phyloP scores from a whole-genome alignment of 805 yeast genomes.

The Zygoascus tannicola region DNA sequence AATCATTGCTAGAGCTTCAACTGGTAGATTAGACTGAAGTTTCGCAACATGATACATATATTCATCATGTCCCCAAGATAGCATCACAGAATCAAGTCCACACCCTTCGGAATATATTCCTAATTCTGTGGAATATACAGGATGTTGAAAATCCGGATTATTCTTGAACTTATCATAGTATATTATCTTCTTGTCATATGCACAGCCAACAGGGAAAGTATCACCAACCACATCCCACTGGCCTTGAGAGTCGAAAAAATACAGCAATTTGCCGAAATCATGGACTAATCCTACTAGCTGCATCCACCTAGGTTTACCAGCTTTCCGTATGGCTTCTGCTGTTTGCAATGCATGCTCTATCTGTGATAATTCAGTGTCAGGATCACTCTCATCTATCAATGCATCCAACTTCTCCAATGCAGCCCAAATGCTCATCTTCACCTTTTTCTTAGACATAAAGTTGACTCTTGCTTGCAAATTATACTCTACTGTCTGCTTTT shows the following conservation, averaged over 20 bases:
- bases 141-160: conserved; percentile 55
- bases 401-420: conserved; percentile 55
- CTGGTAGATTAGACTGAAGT: conserved; percentile 51
- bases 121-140: conserved; percentile 53
- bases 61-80: conserved; percentile 75
- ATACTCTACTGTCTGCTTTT: conserved; percentile 60
- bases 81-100: conserved; percentile 60
- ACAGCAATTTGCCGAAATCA: conserved; percentile 61
- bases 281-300: conserved; percentile 65
- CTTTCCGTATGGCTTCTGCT: conserved; percentile 62
- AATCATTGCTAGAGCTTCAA: conserved; percentile 63
- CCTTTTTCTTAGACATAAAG: conserved; percentile 58
- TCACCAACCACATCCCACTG: conserved; percentile 81
- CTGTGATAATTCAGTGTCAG: conserved; percentile 65
- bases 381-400: conserved; percentile 61
- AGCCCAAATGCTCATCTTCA: conserved; percentile 64
- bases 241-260: conserved; percentile 62
- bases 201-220: conserved; percentile 69
- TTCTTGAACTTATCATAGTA: conserved; percentile 46
- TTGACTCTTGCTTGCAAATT: conserved; percentile 63
- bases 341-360: conserved; percentile 70
- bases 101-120: conserved; percentile 58
- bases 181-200: conserved; percentile 51
- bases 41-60: conserved; percentile 68
- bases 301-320: conserved; percentile 66